These are phyloP conservation scores for Schizophyllum amplum DNA, from an alignment of 1,284 basidiomycete species.

Conservation along the genomic window DNA sequence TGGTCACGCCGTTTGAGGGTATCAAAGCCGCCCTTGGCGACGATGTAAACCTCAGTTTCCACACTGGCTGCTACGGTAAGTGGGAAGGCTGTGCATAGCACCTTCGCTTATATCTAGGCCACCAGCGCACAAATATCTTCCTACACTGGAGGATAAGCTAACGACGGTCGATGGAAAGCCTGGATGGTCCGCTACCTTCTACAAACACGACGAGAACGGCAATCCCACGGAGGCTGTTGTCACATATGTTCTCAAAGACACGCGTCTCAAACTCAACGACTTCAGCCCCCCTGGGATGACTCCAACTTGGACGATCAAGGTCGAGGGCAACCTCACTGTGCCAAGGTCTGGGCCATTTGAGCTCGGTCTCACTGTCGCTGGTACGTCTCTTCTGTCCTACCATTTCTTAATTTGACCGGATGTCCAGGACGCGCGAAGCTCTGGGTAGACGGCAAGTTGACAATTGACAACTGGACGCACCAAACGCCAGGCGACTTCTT, in stretches of 20 bases:
- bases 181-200: conserved; percentile 59
- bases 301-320: conserved; percentile 41
- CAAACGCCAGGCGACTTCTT: conserved; percentile 62
- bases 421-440: conserved; percentile 46
- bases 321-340: conserved; percentile 35
- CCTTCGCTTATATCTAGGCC: no score
- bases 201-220: conserved; percentile 41
- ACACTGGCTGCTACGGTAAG: conserved; percentile 55
- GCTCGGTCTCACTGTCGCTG: conserved; percentile 49
- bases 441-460: conserved; percentile 51
- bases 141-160: conserved; percentile 49
- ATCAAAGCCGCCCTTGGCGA: conserved; percentile 38
- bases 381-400: conserved; percentile 17
- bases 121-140: conserved; percentile 53
- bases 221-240: conserved; percentile 35
- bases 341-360: conserved; percentile 38
- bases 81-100: conserved; percentile 3
- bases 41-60: conserved; percentile 38
- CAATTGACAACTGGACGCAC: conserved; percentile 64
- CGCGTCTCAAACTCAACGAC: conserved; percentile 58
- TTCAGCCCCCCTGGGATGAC: conserved; percentile 47
- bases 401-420: neutral
- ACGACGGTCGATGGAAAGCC: conserved; percentile 39
- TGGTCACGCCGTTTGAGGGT: conserved; percentile 56
- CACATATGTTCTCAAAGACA: conserved; percentile 47